Evolutionary conservation across 2,329 filamentous ascomycete genomes (phyloP).

Genomic region (Blastomyces parvus): DNA sequence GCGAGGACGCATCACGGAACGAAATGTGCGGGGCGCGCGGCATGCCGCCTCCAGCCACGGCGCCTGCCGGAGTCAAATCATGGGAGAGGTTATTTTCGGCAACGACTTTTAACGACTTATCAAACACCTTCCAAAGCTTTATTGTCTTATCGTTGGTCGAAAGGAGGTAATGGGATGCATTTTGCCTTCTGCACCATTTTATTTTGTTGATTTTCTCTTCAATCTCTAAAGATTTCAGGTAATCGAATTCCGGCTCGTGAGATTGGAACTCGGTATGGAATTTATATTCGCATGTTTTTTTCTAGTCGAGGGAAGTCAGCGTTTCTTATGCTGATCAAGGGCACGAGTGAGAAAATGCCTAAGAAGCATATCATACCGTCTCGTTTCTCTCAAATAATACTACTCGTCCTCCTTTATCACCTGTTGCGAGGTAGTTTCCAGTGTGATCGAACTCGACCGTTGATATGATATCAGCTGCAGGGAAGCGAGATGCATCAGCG

Average conservation of each 20-base stretch:
- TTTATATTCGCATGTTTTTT: slow-evolving; percentile 99
- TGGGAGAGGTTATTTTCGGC: slow-evolving; percentile 97
- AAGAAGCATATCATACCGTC: slow-evolving; percentile 54
- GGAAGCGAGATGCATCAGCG: slow-evolving; percentile 10
- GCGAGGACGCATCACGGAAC: slow-evolving; percentile 70
- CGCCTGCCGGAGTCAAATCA: slow-evolving; percentile 71
- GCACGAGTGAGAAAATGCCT: not conserved
- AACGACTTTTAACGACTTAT: slow-evolving; percentile 97
- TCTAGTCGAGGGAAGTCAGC: slow-evolving; percentile 49
- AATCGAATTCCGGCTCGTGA: slow-evolving; percentile 98
- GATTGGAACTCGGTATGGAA: slow-evolving; percentile 99
- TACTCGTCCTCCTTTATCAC: slow-evolving; percentile 44
- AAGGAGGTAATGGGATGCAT: slow-evolving; percentile 93
- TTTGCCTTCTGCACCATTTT: slow-evolving; percentile 98
- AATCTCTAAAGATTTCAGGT: slow-evolving; percentile 97
- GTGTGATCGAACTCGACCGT: slow-evolving; percentile 46
- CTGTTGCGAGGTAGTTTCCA: slow-evolving; percentile 44
- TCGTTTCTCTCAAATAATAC: slow-evolving; percentile 66
- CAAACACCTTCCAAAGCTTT: slow-evolving; percentile 99
- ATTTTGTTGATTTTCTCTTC: slow-evolving; percentile 99
- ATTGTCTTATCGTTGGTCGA: slow-evolving; percentile 99
- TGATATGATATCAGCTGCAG: slow-evolving; percentile 42
- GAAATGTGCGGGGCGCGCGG: slow-evolving; percentile 61
- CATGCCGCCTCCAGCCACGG: slow-evolving; percentile 64
- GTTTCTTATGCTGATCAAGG: not conserved